phyloP scores from a whole-genome alignment of 2,329 filamentous ascomycete species.

The Parastagonospora nodorum region DNA sequence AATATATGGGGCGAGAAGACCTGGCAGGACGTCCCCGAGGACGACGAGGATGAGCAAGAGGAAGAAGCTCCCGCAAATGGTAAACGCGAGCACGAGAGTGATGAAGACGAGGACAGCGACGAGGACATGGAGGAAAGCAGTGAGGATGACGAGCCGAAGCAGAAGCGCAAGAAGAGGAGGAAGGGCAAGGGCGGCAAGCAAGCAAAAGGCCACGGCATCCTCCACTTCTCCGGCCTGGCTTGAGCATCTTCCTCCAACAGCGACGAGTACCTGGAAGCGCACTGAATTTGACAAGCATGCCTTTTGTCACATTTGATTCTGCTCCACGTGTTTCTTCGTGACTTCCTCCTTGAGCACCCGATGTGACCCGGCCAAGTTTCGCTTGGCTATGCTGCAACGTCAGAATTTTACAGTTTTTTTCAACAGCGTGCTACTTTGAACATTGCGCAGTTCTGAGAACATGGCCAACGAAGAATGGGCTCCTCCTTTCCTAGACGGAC shows the following conservation, averaged over 20 bases:
- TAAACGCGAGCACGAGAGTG: constrained; percentile 40
- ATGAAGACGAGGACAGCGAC: constrained; percentile 55
- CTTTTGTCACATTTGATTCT: neutral
- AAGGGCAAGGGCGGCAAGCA: constrained; percentile 44
- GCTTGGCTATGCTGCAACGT: too few species aligned
- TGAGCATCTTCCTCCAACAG: constrained; percentile 8
- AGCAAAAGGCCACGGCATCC: constrained; percentile 38
- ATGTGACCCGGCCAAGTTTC: neutral
- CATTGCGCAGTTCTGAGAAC: neutral
- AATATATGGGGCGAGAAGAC: constrained; percentile 87
- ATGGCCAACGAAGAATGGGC: neutral
- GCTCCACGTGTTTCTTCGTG: neutral
- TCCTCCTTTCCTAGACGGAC: neutral
- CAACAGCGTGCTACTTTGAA: too few species aligned
- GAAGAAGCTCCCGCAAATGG: constrained; percentile 40
- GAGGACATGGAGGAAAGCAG: constrained; percentile 49
- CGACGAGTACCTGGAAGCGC: too few species aligned
- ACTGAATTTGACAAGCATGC: too few species aligned
- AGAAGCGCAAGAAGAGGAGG: constrained; percentile 53
- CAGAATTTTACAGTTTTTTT: too few species aligned
- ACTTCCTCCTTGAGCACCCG: neutral
- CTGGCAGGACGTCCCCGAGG: constrained; percentile 55
- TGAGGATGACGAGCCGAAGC: constrained; percentile 50
- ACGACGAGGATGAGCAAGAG: constrained; percentile 57
- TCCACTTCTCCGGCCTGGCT: constrained; percentile 44